A percentile compares a stretch with the other conserved stretches of the same genome.
These are phyloP conservation scores for Amauroascus niger DNA, from an alignment of 2,329 filamentous ascomycete genomes.

Conservation along the genomic window DNA sequence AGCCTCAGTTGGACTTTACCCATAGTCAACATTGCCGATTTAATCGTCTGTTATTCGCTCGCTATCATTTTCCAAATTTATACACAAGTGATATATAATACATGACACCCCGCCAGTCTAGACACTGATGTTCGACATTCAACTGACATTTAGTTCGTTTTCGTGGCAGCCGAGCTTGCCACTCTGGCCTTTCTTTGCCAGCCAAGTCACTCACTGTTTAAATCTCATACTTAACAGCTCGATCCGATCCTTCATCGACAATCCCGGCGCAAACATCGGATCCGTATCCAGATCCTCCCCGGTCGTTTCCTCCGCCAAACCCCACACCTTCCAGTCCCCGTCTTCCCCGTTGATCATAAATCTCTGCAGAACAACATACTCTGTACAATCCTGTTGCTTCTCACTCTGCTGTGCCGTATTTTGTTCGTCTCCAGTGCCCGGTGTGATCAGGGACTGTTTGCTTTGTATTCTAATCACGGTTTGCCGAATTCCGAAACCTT, in stretches of 20 bases:
- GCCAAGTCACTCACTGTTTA: background rate
- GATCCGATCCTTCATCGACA: slow-evolving; percentile 30
- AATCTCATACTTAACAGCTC: slow-evolving; percentile 23
- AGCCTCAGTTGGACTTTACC: background rate
- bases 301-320: slow-evolving; percentile 37
- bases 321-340: slow-evolving; percentile 44
- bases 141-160: too few relatives aligned
- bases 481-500: slow-evolving; percentile 34
- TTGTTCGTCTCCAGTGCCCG: slow-evolving; percentile 12
- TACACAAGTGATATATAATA: slow-evolving; percentile 3
- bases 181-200: background rate
- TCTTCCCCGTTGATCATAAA: slow-evolving; percentile 34
- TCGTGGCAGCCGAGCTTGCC: too few relatives aligned
- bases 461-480: slow-evolving; percentile 33
- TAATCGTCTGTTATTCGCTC: background rate
- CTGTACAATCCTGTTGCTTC: slow-evolving; percentile 37
- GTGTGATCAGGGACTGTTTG: slow-evolving; percentile 29
- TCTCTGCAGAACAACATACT: slow-evolving; percentile 46
- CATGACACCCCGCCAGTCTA: background rate
- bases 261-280: slow-evolving; percentile 29
- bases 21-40: too few relatives aligned
- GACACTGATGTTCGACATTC: background rate
- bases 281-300: slow-evolving; percentile 29
- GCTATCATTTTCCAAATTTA: slow-evolving; percentile 1
- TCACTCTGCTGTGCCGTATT: slow-evolving; percentile 11